These are phyloP conservation scores for Paramyrothecium sp. DNA, from an alignment of 2,329 filamentous ascomycete species.

Conservation along the genomic window DNA sequence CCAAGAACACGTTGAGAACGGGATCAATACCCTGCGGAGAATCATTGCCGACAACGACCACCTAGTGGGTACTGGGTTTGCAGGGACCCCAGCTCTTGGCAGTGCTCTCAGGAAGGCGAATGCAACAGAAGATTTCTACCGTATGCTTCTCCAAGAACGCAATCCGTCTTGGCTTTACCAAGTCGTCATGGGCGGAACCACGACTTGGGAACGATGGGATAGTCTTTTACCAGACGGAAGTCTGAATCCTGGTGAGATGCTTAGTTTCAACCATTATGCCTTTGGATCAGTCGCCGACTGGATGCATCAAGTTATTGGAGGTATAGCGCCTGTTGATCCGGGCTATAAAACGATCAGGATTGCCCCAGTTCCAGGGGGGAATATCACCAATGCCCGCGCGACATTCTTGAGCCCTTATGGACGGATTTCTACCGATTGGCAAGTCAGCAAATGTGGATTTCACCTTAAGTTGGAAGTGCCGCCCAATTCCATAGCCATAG, in stretches of 20 bases:
- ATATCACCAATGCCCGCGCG: neutral
- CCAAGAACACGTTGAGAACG: constrained; percentile 14
- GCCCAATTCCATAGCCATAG: neutral
- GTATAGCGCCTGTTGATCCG: neutral
- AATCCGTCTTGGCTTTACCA: constrained; percentile 46
- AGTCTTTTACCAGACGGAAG: constrained; percentile 37
- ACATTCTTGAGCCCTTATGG: neutral
- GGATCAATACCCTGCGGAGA: constrained; percentile 23
- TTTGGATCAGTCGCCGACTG: constrained; percentile 44
- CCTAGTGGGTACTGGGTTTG: constrained; percentile 40
- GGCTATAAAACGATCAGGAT: neutral
- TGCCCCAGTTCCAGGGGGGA: neutral
- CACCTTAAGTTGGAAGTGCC: neutral
- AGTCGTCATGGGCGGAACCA: constrained; percentile 41
- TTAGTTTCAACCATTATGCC: constrained; percentile 47
- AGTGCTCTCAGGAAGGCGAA: constrained; percentile 25
- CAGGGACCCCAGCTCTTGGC: constrained; percentile 35
- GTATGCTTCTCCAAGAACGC: constrained; percentile 41
- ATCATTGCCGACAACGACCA: constrained; percentile 31
- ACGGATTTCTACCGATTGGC: neutral
- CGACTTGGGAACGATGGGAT: constrained; percentile 49
- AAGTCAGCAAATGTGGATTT: neutral
- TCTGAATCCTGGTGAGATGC: constrained; percentile 43
- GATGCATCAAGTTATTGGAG: constrained; percentile 28
- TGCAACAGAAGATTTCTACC: constrained; percentile 33